These are phyloP conservation scores for Talaromyces sp. DNA, from an alignment of 2,329 filamentous ascomycete genomes.

Conservation along the genomic window DNA sequence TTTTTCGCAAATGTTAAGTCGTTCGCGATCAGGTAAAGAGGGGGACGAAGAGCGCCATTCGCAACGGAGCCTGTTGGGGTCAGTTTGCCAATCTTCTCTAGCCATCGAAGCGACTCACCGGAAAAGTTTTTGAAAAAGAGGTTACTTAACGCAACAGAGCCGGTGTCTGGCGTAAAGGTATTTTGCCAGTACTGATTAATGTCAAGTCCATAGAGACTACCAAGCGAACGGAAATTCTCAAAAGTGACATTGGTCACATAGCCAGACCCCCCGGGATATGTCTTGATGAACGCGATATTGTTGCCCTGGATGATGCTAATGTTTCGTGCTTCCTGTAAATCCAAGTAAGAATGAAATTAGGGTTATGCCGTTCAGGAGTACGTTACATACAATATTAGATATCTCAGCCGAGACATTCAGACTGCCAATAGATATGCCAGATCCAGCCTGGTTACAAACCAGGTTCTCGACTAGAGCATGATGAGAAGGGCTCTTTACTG, in stretches of 20 bases:
- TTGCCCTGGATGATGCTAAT: constrained; percentile 39
- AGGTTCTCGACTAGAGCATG: constrained; percentile 36
- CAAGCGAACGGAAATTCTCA: constrained; percentile 28
- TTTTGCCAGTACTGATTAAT: constrained; percentile 31
- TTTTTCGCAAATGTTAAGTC: constrained; percentile 32
- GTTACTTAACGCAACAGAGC: constrained; percentile 25
- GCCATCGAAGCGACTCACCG: constrained; percentile 13
- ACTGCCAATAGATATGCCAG: constrained; percentile 38
- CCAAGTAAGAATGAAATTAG: not conserved
- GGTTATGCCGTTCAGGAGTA: not conserved
- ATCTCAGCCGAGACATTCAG: constrained; percentile 32
- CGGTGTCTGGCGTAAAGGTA: constrained; percentile 25
- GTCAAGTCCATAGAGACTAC: constrained; percentile 25
- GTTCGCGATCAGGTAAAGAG: constrained; percentile 32
- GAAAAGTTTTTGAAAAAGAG: constrained; percentile 30
- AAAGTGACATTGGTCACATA: constrained; percentile 37
- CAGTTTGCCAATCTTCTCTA: too few relatives aligned
- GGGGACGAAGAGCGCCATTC: constrained; percentile 28
- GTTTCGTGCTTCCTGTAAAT: constrained; percentile 30
- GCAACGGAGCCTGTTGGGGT: constrained; percentile 28
- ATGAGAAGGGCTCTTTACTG: constrained; percentile 37
- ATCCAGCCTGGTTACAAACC: constrained; percentile 38
- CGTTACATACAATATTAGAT: constrained; percentile 29
- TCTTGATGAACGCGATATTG: constrained; percentile 41
- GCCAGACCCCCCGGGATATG: constrained; percentile 38